Base-by-base conservation (phyloP, 2,329 filamentous ascomycete species). In the Juglanconis oblonga region DNA sequence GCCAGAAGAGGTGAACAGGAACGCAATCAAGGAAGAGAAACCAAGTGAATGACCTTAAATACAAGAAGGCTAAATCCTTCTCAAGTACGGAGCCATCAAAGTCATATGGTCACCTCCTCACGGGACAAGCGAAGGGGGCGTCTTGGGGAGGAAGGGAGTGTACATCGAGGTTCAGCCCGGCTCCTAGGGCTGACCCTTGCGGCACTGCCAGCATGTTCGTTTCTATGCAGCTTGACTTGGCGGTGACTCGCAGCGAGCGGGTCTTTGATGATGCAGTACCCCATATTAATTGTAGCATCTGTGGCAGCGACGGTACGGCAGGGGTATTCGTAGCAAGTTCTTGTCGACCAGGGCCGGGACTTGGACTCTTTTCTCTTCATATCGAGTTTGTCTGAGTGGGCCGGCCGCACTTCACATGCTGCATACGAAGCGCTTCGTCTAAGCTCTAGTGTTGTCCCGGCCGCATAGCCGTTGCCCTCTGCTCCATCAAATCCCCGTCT, bases 101-200 rank as follows among this genome's bases (percentile, higher is more conserved):
- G 1, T 42, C 9, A 42, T 42, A 7, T 42, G 38, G 31, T 38
- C 33, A 32, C 17, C 17, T 49, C 4, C 45, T 31, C 44, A 55
- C 53, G 36, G 36, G 53, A 8, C 14, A 42, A 6, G 36, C 24
- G 36, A 8, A 49, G 35, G 53, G 42, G 49, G 44, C 42, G 48
- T n/a, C 44, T 35, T 17, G 13, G 8, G 14, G n/a, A 33, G 14
- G 29, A 51, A 50, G 13, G 58, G 52, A 60, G 58, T 56, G 58
- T 48, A 53, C 58, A 2, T 44, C 38, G 45, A 4, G n/a, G 38
- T 40, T 54, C 38, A 54, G 52, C 52, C 36, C 17, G 17, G 17
- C 17, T 24, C 17, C 17, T 24, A 40, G 31, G 44, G 52, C 42
- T 55, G 42, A 55, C 52, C 42, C 44, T 31, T 29, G 38, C 44